Percentiles rank a stretch among this genome's conserved stretches.
Conservation (phyloP, 805 yeast species). For the Ogataea neopini region DNA sequence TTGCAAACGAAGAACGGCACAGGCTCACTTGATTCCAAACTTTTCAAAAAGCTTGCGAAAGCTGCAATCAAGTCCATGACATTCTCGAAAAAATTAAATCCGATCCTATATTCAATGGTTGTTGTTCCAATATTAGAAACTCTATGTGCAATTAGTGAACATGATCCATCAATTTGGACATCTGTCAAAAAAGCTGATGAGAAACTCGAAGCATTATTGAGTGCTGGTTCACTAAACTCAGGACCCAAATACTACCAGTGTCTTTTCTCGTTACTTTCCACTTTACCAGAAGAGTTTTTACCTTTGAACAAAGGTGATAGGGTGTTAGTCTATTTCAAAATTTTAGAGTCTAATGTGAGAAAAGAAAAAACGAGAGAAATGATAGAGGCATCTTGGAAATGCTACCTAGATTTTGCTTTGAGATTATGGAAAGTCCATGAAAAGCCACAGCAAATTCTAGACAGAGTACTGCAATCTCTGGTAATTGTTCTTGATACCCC, state of each 20-base stretch:
- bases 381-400: slow-evolving; percentile 31
- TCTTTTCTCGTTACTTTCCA: slow-evolving; percentile 16
- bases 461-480: slow-evolving; percentile 15
- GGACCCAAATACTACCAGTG: slow-evolving; percentile 48
- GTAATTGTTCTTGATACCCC: slow-evolving; percentile 22
- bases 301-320: slow-evolving; percentile 10
- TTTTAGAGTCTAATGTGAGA: slow-evolving; percentile 24
- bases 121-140: slow-evolving; percentile 52
- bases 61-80: slow-evolving; percentile 46
- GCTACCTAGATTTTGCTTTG: slow-evolving; percentile 21
- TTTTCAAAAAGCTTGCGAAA: slow-evolving; percentile 45
- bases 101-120: slow-evolving; percentile 45
- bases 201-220: slow-evolving; percentile 47
- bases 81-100: slow-evolving; percentile 34
- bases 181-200: slow-evolving; percentile 48
- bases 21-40: slow-evolving; percentile 28
- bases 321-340: slow-evolving; percentile 12
- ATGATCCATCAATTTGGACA: slow-evolving; percentile 53
- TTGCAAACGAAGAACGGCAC: slow-evolving; percentile 16
- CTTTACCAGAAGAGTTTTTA: slow-evolving; percentile 26
- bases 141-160: slow-evolving; percentile 43
- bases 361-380: slow-evolving; percentile 28
- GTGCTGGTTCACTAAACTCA: slow-evolving; percentile 56
- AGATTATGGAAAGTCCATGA: slow-evolving; percentile 7
- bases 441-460: slow-evolving; percentile 5